Conservation (phyloP, 805 yeast genomes). For the Limtongia smithiae region DNA sequence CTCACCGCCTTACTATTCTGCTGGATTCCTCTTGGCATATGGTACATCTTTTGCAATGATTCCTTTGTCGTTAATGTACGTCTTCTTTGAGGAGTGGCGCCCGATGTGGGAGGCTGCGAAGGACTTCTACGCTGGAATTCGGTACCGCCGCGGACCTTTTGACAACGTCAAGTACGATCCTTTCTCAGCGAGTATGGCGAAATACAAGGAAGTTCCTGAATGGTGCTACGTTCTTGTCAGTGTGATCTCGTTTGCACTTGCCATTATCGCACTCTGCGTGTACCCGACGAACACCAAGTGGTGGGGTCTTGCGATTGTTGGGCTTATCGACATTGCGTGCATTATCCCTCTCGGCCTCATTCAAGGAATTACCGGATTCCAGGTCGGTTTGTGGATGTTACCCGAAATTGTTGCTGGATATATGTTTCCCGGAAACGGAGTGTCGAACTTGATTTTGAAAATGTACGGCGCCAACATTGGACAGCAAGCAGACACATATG, state of each 20-base stretch:
- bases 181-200: slow-evolving; percentile 51
- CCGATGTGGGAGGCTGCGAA: slow-evolving; percentile 39
- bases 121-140: slow-evolving; percentile 49
- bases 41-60: slow-evolving; percentile 45
- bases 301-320: slow-evolving; percentile 59
- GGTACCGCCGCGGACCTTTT: slow-evolving; percentile 50
- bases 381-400: slow-evolving; percentile 54
- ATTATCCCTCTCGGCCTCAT: slow-evolving; percentile 57
- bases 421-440: slow-evolving; percentile 56
- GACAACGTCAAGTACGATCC: slow-evolving; percentile 57
- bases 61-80: slow-evolving; percentile 4
- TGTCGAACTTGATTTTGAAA: slow-evolving; percentile 61
- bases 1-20: slow-evolving; percentile 55
- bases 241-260: slow-evolving; percentile 39
- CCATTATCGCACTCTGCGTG: slow-evolving; percentile 37
- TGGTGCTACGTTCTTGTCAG: slow-evolving; percentile 38
- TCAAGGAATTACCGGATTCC: slow-evolving; percentile 57
- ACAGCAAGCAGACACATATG: slow-evolving; percentile 51
- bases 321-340: not conserved
- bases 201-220: slow-evolving; percentile 63
- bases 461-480: slow-evolving; percentile 47
- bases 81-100: slow-evolving; percentile 11
- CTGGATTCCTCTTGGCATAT: slow-evolving; percentile 38
- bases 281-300: slow-evolving; percentile 53
- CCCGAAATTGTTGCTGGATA: slow-evolving; percentile 65